Evolutionary conservation across 2,329 filamentous ascomycete species (phyloP), one percentile per base, ranked within the genome.

Genomic region (Aspergillaceae sp.): DNA sequence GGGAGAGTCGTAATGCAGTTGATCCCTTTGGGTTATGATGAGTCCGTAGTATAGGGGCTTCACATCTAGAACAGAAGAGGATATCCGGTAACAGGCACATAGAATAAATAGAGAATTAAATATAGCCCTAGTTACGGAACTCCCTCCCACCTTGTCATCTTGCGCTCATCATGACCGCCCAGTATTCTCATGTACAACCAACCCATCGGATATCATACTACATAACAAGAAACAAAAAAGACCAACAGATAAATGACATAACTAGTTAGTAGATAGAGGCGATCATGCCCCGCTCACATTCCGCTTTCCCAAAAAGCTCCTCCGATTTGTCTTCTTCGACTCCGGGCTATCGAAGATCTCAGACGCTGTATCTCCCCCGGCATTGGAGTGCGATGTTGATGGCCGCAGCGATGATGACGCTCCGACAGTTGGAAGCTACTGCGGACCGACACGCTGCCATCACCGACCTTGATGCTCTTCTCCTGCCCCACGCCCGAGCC

Each of bases 401-500:
- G 67, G 67, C 19, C 66, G 58, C 40, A 61, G 53, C 19, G 55
- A 62, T 35, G 52, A 11, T 8, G 11, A 28, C n/a, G n/a, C 48
- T 40, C 80, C 83, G 1, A 73, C 69, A 0, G 68, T 28, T 72
- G 71, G 59, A 94, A 96, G 45, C 73, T 79, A 62, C 84, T 92
- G 71, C 82, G 84, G 41, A 96, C 64, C 0, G 80, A 74, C 1
- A 96, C 83, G 1, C 70, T 77, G 27, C 88, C 89, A 33, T 71
- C 74, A 8, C 91, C 91, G 28, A 90, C 82, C 32, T 73, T 77
- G 44, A 98, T 69, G 36, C 80, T 74, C 73, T 91, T 92, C 56
- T 91, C 84, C 30, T 76, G 73, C 7, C 79, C 79, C 1, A 74
- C 71, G 2, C 80, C 78, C 1, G 75, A 78, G 6, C 77, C 74